Evolutionary conservation across 2,329 filamentous ascomycete species (phyloP).

Genomic region (Aureobasidium sp.): DNA sequence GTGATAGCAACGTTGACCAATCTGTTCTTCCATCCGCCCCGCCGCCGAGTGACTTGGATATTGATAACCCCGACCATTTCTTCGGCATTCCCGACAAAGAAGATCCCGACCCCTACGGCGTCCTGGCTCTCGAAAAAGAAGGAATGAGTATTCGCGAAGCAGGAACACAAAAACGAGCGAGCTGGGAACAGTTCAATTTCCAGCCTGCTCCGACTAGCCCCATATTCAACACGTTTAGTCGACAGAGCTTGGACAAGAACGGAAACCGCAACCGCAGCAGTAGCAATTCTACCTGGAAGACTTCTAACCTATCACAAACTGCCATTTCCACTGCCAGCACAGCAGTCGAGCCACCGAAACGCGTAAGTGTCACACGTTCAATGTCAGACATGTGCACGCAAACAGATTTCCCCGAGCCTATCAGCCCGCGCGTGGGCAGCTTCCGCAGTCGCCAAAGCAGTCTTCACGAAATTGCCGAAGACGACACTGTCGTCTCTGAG

Average conservation of each 20-base stretch:
- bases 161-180: slow-evolving; percentile 66
- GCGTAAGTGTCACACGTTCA: slow-evolving; percentile 27
- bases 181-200: slow-evolving; percentile 77
- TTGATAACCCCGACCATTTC: slow-evolving; percentile 43
- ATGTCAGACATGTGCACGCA: slow-evolving; percentile 62
- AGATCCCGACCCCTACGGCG: slow-evolving; percentile 88
- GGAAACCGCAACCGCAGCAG: slow-evolving; percentile 44
- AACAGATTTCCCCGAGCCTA: slow-evolving; percentile 36
- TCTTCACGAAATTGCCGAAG: slow-evolving; percentile 33
- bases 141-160: slow-evolving; percentile 87
- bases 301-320: slow-evolving; percentile 55
- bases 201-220: slow-evolving; percentile 71
- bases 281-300: slow-evolving; percentile 63
- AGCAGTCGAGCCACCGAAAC: neutral
- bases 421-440: slow-evolving; percentile 18
- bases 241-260: slow-evolving; percentile 58
- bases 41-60: slow-evolving; percentile 67
- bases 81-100: slow-evolving; percentile 75
- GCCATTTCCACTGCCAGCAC: slow-evolving; percentile 51
- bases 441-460: slow-evolving; percentile 16
- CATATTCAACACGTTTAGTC: slow-evolving; percentile 49
- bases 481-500: neutral
- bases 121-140: slow-evolving; percentile 82
- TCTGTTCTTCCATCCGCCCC: slow-evolving; percentile 60
- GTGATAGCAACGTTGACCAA: slow-evolving; percentile 67